A percentile compares a stretch with the other conserved stretches of the same genome.
phyloP scores from a whole-genome alignment of 805 yeast species.

The Metschnikowia bowlesiae region DNA sequence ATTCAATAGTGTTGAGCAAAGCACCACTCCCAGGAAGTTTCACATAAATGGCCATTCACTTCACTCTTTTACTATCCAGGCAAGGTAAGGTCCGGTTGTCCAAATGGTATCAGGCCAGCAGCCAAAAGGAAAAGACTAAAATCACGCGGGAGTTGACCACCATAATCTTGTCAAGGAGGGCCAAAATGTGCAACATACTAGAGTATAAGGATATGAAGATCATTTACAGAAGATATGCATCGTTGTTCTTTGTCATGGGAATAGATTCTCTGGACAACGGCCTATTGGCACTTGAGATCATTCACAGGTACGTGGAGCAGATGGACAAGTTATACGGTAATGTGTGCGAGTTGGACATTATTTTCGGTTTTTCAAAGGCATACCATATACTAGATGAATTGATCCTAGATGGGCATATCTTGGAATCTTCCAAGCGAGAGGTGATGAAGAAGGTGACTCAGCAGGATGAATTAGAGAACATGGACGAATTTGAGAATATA shows the following conservation, averaged over 20 bases:
- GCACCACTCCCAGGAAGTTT: not conserved
- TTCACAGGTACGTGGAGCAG: constrained; percentile 92
- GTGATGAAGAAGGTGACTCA: constrained; percentile 71
- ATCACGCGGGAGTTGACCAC: constrained; percentile 84
- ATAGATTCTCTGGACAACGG: constrained; percentile 83
- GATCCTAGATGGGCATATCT: constrained; percentile 79
- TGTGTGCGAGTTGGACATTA: constrained; percentile 94
- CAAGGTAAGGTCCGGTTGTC: constrained; percentile 93
- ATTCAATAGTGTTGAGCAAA: not conserved
- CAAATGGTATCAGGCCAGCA: constrained; percentile 85
- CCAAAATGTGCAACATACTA: constrained; percentile 92
- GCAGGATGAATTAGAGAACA: constrained; percentile 81
- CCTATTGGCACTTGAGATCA: constrained; percentile 73
- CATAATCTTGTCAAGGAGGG: constrained; percentile 74
- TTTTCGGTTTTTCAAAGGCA: constrained; percentile 92
- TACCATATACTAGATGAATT: constrained; percentile 89
- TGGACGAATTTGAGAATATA: constrained; percentile 54
- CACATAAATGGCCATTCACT: constrained; percentile 64
- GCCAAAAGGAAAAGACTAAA: constrained; percentile 82
- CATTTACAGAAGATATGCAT: constrained; percentile 89
- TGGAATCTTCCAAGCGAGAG: constrained; percentile 78
- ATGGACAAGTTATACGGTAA: constrained; percentile 95
- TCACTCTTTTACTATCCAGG: constrained; percentile 75
- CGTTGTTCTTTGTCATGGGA: constrained; percentile 85
- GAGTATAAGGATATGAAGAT: constrained; percentile 83